phyloP scores from a whole-genome alignment of 139 green algal species.

The Deuterostichococcus epilithicus region DNA sequence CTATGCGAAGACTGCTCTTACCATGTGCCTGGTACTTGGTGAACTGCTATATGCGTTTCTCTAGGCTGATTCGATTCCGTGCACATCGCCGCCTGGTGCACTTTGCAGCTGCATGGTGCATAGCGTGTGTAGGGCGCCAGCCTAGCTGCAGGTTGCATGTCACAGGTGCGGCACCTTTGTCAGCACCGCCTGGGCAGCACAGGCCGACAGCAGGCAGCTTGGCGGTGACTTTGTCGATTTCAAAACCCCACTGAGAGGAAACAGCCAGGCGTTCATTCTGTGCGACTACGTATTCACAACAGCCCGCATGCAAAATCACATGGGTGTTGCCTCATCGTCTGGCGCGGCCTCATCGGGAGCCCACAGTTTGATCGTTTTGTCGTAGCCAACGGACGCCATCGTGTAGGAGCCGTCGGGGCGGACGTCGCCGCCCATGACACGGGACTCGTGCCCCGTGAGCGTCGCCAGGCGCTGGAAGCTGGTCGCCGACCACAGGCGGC shows the following conservation, averaged over 20 bases:
- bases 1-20: no score
- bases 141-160: no score
- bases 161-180: no score
- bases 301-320: background rate
- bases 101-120: no score
- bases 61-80: no score
- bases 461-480: conserved; percentile 63
- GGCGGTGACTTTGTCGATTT: background rate
- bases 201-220: background rate
- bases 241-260: background rate
- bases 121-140: no score
- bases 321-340: background rate
- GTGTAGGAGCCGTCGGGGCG: conserved; percentile 28
- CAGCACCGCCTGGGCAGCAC: background rate
- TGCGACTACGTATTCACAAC: no score
- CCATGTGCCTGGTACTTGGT: no score
- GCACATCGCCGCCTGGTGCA: no score
- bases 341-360: conserved; percentile 19
- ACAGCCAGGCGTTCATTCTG: no score
- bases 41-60: no score
- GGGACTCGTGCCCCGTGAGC: conserved; percentile 88
- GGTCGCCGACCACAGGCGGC: conserved; percentile 50
- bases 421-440: conserved; percentile 88
- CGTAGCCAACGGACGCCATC: conserved; percentile 70
- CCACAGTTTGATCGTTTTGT: conserved; percentile 88